Evolutionary conservation across 495 filamentous ascomycete species (phyloP), one percentile per base, ranked within the genome.

Genomic region (Penicillium coffeae): DNA sequence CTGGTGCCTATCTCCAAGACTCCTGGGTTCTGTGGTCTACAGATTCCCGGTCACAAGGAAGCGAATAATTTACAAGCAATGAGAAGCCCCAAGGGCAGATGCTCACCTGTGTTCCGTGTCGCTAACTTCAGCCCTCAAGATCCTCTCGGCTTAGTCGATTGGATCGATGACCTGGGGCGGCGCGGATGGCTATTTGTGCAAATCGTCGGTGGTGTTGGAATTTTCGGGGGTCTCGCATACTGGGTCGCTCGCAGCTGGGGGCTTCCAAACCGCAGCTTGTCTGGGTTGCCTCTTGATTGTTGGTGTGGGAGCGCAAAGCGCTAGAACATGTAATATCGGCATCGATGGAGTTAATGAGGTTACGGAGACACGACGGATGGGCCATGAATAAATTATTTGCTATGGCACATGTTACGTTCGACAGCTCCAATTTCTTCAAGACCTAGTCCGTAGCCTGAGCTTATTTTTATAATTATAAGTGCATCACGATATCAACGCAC

Each of bases 111-210:
- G 33, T 72, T 67, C 38, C 64, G 45, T 21, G 53, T 69, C 27
- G 58, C 65, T 22, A 68, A 54, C 55, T 66, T 57, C 55, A 82
- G 65, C 61, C 74, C 44, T 59, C 59, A 85, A 45, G 90, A 96
- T 63, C 90, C 90, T 5, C 71, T 95, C 0, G 89, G 89, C 2
- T 55, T 95, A 18, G 71, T 91, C 48, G 74, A 82, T 49, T 81
- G 87, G 59, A 78, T 79, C 8, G 84, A 85, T n/a, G 80, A 85
- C 21, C 56, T 94, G 48, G 78, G 77, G 49, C 72, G 74, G 20
- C 80, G 74, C 47, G 80, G 88, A 1, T 84, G 86, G 78, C 50
- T 83, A 38, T 79, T 85, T 2, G 65, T 94, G n/a, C 85, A 89
- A 65, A 77, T 96, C 10, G 71, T 92, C n/a, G 86, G 89, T 1